Base-by-base conservation (phyloP, 73 alveolate genomes). In the Symbiodinium pilosum region DNA sequence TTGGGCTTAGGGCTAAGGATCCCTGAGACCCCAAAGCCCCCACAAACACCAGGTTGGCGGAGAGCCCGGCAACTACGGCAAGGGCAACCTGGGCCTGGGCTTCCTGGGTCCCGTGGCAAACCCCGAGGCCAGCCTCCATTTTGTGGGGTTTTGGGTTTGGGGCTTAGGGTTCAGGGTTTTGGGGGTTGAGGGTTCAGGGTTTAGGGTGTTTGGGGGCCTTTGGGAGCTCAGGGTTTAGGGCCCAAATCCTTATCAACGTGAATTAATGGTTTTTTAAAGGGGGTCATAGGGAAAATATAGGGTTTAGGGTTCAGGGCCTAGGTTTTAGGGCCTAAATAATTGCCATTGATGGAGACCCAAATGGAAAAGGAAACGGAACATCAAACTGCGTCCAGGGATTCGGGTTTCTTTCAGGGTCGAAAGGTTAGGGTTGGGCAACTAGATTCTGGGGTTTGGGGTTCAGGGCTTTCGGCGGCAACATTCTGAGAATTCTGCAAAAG, bases 51-150 rank as follows among this genome's bases (percentile, higher is more conserved):
- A 64, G 94, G 94, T 87, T 43, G 94, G 94, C 42, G 94, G 39
- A 14, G 95, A 88, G 87, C 59, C 36, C 43, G 97, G 97, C 87
- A 91, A 91, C 88, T 91, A 91, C 42, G 97, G 97, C 85, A 43
- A 68, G 54, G 97, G 97, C 71, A 91, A 91, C 97, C 83, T 91
- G 43, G 97, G 97, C 54, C 97, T 91, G 24, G 88, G 97, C 89
- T 41, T 32, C 69, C 38, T 91, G 30, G 73, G 52, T 47, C 43
- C 87, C 56, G 77, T 91, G 75, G 86, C 71, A 52, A 30, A 91
- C 52, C 97, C 97, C 32, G 97, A 40, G 54, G 34, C 34, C 38
- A 39, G 84, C 34, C 32, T 54, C 73, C 32, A 11, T 1, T 3
- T n/a, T n/a, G n/a, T n/a, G n/a, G n/a, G n/a, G n/a, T n/a, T n/a